phyloP scores from a whole-genome alignment of 306 rosid species.

The Nissolia schottii region DNA sequence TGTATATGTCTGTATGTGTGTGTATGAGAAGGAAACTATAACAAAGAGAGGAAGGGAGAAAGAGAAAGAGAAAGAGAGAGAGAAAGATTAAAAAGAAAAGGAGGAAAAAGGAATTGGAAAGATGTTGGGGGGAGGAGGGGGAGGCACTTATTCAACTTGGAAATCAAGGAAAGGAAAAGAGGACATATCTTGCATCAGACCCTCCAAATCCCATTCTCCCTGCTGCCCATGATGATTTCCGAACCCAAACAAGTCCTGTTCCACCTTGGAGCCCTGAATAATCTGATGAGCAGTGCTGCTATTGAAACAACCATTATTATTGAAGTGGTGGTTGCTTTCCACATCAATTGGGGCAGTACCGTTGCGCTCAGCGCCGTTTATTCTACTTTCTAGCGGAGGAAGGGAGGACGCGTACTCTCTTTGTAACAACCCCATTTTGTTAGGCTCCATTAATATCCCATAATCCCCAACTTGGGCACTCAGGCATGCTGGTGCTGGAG shows the following conservation, averaged over 20 bases:
- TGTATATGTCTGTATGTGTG: not conserved
- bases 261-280: conserved; percentile 32
- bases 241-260: conserved; percentile 45
- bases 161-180: conserved; percentile 63
- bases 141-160: conserved; percentile 29
- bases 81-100: not conserved
- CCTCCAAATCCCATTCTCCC: conserved; percentile 74
- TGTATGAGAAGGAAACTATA: not conserved
- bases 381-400: conserved; percentile 45
- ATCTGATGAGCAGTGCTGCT: conserved; percentile 22
- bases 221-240: conserved; percentile 35
- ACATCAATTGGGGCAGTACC: conserved; percentile 11
- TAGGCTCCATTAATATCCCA: conserved; percentile 39
- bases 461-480: no score
- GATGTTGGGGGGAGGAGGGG: no score
- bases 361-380: not conserved
- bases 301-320: conserved; percentile 44
- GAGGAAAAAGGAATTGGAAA: not conserved
- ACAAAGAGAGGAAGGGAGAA: not conserved
- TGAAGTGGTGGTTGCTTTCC: conserved; percentile 45
- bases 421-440: conserved; percentile 37
- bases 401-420: conserved; percentile 41
- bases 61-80: not conserved
- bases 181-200: conserved; percentile 70
- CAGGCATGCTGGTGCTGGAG: no score